Conservation (phyloP, 371 early-diverging fungal genomes). For the Umbelopsis sp. region DNA sequence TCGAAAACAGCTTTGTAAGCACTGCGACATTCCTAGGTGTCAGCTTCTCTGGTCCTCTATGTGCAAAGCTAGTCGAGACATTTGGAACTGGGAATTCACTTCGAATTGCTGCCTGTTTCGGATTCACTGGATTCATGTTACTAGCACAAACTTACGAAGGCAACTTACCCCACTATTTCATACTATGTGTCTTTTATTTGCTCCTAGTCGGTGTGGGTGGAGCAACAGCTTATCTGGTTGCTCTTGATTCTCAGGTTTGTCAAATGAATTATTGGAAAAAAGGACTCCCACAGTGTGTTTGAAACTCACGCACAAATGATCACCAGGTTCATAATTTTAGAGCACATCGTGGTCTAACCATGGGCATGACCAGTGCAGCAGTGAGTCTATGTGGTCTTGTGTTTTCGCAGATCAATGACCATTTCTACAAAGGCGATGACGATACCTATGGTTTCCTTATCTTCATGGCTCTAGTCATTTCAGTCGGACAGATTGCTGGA, state of each 20-base stretch:
- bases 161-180: conserved; percentile 33
- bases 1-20: conserved; percentile 51
- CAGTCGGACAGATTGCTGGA: conserved; percentile 32
- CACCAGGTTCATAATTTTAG: conserved; percentile 42
- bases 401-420: conserved; percentile 50
- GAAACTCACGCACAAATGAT: not conserved
- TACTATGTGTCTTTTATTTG: conserved; percentile 40
- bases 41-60: conserved; percentile 49
- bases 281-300: no score
- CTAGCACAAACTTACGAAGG: conserved; percentile 48
- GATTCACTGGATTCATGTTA: conserved; percentile 38
- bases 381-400: conserved; percentile 47
- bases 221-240: conserved; percentile 48
- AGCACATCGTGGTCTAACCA: conserved; percentile 44
- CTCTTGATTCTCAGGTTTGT: conserved; percentile 48
- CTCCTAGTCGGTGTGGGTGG: conserved; percentile 38
- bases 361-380: conserved; percentile 48
- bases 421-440: conserved; percentile 31
- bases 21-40: conserved; percentile 50
- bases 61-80: conserved; percentile 43
- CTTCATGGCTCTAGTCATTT: conserved; percentile 36
- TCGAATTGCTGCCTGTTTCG: conserved; percentile 36
- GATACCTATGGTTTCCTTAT: conserved; percentile 40
- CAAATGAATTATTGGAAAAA: no score
- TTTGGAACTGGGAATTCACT: conserved; percentile 37